Base-by-base conservation (phyloP, 2,329 filamentous ascomycete species). In the Zopfia rhizophila region DNA sequence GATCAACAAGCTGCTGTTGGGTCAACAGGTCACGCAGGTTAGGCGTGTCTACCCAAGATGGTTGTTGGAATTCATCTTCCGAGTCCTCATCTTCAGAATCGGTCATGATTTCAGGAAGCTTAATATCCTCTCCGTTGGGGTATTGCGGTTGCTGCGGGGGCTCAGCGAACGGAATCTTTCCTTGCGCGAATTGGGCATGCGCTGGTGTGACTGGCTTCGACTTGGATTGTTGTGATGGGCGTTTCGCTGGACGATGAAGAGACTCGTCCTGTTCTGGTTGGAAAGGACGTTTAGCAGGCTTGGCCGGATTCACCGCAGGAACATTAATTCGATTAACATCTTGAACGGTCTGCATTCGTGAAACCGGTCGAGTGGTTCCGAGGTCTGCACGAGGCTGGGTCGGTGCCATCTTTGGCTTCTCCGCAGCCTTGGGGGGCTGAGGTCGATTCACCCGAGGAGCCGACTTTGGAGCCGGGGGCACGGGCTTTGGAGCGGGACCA, bases 51-150 rank as follows among this genome's bases (percentile, higher is more conserved):
- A 91, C 91, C 94, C 94, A 99, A 6, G 85, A 83, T 2, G 91
- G 89, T 12, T 90, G 83, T 41, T 75, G 77, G 63, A 90, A 85
- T 23, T 80, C 81, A 11, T 84, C 82, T 30, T 82, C 78, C 2
- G 81, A 83, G 50, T 93, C 89, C 36, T 93, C 89, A 48, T 96
- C 90, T 62, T 96, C 92, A 21, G 91, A 91, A 67, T 99, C 95
- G 1, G 94, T 97, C 54, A 91, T 86, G 59, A 99, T 97, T 59
- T 99, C 94, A 0, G 94, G 93, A 3, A 99, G 83, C 57, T 94
- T 88, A 62, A 99, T 97, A 38, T 83, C 84, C 48, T 99, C 94
- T 50, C 92, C 91, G 59, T 91, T 93, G 51, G 88, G 89, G 74
- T 95, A 96, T 39, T 90, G 85, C 1, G 85, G 86, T 86, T 47